Conservation (phyloP, 176 grass and related monocot species). For the Rhynchospora tenuis region DNA sequence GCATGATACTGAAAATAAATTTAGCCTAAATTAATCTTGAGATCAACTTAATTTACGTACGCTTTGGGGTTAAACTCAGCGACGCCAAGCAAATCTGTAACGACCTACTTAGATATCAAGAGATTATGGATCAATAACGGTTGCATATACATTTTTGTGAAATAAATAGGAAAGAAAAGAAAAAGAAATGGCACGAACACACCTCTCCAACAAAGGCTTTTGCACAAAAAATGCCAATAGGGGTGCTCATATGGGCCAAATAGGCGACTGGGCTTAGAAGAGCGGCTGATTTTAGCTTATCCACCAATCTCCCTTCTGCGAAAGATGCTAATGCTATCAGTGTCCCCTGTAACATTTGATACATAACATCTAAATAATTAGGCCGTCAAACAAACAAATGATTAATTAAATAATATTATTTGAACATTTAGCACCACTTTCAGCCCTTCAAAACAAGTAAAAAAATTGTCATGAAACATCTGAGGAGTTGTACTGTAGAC, state of each 20-base stretch:
- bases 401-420: background rate
- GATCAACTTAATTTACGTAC: conserved; percentile 23
- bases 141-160: background rate
- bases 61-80: conserved; percentile 62
- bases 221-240: conserved; percentile 48
- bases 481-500: background rate
- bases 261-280: conserved; percentile 78
- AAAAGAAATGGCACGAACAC: background rate
- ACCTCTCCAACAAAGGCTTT: conserved; percentile 66
- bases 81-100: conserved; percentile 38
- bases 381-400: background rate
- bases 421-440: no score
- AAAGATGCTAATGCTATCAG: conserved; percentile 64
- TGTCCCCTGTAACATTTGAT: conserved; percentile 49
- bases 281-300: conserved; percentile 60
- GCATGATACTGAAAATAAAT: background rate
- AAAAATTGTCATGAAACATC: background rate
- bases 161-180: background rate
- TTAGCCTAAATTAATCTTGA: background rate
- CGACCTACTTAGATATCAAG: conserved; percentile 25
- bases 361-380: background rate
- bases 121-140: background rate
- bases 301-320: conserved; percentile 60
- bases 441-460: no score
- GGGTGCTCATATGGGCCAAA: conserved; percentile 66